Evolutionary conservation across 1,139 yeast species (phyloP).

Genomic region (Yamadazyma sp.): DNA sequence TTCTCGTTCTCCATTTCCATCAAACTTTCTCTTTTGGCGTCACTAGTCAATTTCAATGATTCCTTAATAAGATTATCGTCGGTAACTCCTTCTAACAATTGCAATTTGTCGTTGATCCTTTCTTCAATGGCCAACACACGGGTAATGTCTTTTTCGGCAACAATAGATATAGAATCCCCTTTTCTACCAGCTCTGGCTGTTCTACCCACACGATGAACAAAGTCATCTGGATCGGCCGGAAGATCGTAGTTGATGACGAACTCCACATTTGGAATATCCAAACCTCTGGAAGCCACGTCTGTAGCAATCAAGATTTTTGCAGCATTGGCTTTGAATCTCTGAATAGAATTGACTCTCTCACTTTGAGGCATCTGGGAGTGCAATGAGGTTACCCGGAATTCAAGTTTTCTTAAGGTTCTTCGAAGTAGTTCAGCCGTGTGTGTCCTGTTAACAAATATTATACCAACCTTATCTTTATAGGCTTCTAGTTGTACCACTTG

Average conservation of each 20-base stretch:
- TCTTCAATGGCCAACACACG: constrained; percentile 85
- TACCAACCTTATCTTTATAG: constrained; percentile 66
- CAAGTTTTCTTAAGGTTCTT: constrained; percentile 70
- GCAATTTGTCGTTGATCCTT: constrained; percentile 77
- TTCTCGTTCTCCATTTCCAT: constrained; percentile 92
- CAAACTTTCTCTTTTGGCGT: constrained; percentile 84
- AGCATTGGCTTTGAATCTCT: constrained; percentile 90
- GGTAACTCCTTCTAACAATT: constrained; percentile 61
- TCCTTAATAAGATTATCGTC: constrained; percentile 77
- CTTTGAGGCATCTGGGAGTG: constrained; percentile 95
- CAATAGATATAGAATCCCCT: constrained; percentile 58
- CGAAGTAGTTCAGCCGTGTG: constrained; percentile 83
- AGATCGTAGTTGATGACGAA: constrained; percentile 88
- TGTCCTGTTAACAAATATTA: constrained; percentile 90
- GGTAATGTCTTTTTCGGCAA: constrained; percentile 81
- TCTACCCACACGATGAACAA: constrained; percentile 98
- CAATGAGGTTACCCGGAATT: constrained; percentile 79
- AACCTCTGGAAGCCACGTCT: constrained; percentile 95
- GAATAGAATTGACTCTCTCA: constrained; percentile 87
- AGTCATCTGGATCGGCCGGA: constrained; percentile 96
- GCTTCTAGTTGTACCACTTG: constrained; percentile 62
- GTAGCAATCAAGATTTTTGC: constrained; percentile 92
- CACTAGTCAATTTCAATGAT: constrained; percentile 66
- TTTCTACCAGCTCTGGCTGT: constrained; percentile 98
- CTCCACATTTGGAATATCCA: constrained; percentile 91